phyloP scores from a whole-genome alignment of 345 rosid species.

The Hibiscus syriacus region DNA sequence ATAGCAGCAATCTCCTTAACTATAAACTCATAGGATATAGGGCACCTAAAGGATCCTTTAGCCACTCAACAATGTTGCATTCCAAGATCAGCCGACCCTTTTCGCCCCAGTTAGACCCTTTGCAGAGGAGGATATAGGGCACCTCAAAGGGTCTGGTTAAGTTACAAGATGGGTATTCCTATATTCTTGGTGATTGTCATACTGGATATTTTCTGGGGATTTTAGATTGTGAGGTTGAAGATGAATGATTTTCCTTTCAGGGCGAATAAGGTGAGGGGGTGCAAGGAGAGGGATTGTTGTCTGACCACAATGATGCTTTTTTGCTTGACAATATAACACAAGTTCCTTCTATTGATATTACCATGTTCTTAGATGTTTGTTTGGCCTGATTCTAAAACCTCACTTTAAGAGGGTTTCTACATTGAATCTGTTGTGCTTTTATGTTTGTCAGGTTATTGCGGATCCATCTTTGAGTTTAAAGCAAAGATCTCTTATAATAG shows the following conservation, averaged over 20 bases:
- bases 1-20: no score
- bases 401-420: background rate
- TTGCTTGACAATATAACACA: background rate
- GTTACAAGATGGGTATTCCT: background rate
- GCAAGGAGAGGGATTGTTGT: background rate
- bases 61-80: no score
- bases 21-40: no score
- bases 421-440: background rate
- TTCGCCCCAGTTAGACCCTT: no score
- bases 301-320: background rate
- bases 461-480: slow-evolving; percentile 81
- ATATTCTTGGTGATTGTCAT: background rate
- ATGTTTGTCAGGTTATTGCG: slow-evolving; percentile 60
- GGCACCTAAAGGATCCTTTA: no score
- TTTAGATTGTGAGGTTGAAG: slow-evolving; percentile 1
- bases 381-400: slow-evolving; percentile 4
- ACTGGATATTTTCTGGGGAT: background rate
- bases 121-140: no score
- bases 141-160: no score
- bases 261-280: background rate
- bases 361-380: background rate
- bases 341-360: slow-evolving; percentile 1
- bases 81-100: no score
- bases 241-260: background rate
- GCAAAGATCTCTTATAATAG: slow-evolving; percentile 83